phyloP scores from a whole-genome alignment of 1,284 basidiomycete genomes.

The Sanghuangporus sanghuang region DNA sequence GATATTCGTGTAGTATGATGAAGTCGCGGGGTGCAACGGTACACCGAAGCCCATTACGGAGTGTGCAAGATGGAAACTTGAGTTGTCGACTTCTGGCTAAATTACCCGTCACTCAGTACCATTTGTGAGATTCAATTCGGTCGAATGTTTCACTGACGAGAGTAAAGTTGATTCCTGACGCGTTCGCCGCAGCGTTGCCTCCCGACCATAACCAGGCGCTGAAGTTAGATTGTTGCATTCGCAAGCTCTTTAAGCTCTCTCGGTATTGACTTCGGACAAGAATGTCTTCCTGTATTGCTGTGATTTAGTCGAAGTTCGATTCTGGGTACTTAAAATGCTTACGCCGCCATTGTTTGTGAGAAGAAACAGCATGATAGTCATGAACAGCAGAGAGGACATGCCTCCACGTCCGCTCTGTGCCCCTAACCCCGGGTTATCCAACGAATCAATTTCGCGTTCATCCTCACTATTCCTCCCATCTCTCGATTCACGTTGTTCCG shows the following conservation, averaged over 20 bases:
- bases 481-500: background rate
- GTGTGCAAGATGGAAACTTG: constrained; percentile 44
- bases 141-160: constrained; percentile 43
- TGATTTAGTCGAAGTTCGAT: background rate
- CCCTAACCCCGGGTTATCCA: constrained; percentile 4
- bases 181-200: constrained; percentile 41
- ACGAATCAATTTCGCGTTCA: background rate
- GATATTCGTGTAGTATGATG: constrained; percentile 68
- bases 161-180: constrained; percentile 44
- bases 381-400: constrained; percentile 67
- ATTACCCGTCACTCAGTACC: constrained; percentile 4
- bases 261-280: constrained; percentile 56
- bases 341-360: constrained; percentile 58
- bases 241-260: constrained; percentile 51
- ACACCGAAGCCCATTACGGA: constrained; percentile 43
- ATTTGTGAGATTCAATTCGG: background rate
- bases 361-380: constrained; percentile 69
- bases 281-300: constrained; percentile 42
- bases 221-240: constrained; percentile 60
- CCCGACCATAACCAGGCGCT: constrained; percentile 60
- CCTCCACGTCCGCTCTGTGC: constrained; percentile 37
- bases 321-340: background rate
- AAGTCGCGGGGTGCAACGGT: constrained; percentile 37
- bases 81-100: constrained; percentile 48
- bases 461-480: constrained; percentile 1